phyloP scores from a whole-genome alignment of 2,329 filamentous ascomycete genomes.

The Westerdykella aurantiaca region DNA sequence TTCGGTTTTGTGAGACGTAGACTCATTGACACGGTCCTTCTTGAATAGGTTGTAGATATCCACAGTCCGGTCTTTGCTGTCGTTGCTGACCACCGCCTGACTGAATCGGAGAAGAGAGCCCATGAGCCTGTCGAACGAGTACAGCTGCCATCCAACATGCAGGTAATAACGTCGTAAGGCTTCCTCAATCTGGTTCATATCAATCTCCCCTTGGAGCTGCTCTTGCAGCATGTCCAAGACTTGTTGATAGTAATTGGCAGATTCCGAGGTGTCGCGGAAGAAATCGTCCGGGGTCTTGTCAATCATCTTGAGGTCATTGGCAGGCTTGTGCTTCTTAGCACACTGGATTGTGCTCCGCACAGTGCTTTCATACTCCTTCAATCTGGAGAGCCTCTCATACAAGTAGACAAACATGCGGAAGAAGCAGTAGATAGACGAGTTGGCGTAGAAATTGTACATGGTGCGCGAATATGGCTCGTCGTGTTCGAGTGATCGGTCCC shows the following conservation, averaged over 20 bases:
- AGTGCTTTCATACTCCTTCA: constrained; percentile 72
- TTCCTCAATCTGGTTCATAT: constrained; percentile 80
- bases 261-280: constrained; percentile 58
- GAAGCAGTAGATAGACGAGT: constrained; percentile 89
- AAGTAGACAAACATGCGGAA: constrained; percentile 89
- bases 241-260: constrained; percentile 76
- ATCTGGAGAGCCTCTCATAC: constrained; percentile 73
- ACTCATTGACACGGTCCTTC: constrained; percentile 70
- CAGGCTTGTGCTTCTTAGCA: constrained; percentile 70
- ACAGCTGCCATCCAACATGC: constrained; percentile 84
- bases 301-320: constrained; percentile 74
- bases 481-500: constrained; percentile 59
- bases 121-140: constrained; percentile 85
- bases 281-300: constrained; percentile 70
- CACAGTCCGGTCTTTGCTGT: constrained; percentile 87
- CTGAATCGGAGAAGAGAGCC: constrained; percentile 75
- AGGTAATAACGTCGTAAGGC: constrained; percentile 88
- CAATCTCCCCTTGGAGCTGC: constrained; percentile 73
- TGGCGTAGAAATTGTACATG: constrained; percentile 85
- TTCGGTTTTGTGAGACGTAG: constrained; percentile 84
- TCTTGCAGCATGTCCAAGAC: constrained; percentile 82
- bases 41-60: constrained; percentile 87
- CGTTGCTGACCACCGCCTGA: constrained; percentile 74
- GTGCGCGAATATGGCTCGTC: constrained; percentile 77
- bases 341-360: constrained; percentile 70